Evolutionary conservation across 257 asterid genomes (phyloP).

Genomic region (Plantago major): DNA sequence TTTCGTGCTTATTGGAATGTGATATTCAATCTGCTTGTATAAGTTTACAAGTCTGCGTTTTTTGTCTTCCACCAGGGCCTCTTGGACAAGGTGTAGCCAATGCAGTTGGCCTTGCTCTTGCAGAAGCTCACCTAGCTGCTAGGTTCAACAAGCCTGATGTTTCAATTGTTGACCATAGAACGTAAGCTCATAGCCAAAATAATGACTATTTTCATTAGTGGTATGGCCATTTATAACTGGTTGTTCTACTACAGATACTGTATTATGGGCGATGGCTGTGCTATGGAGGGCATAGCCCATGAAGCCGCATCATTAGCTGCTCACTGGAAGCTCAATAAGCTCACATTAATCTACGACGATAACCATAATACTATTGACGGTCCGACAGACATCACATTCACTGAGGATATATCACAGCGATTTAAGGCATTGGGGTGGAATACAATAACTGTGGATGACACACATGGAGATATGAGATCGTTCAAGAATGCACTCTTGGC

Average conservation of each 20-base stretch:
- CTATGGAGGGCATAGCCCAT: slow-evolving; percentile 54
- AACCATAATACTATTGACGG: slow-evolving; percentile 47
- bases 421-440: slow-evolving; percentile 57
- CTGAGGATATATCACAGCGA: slow-evolving; percentile 38
- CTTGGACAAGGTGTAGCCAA: slow-evolving; percentile 62
- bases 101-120: slow-evolving; percentile 60
- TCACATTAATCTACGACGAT: slow-evolving; percentile 45
- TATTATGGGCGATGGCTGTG: slow-evolving; percentile 56
- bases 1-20: no score
- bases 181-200: slow-evolving; percentile 24
- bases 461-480: slow-evolving; percentile 25
- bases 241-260: slow-evolving; percentile 31
- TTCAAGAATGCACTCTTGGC: slow-evolving; percentile 37
- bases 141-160: slow-evolving; percentile 51
- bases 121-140: slow-evolving; percentile 52
- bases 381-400: slow-evolving; percentile 36
- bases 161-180: slow-evolving; percentile 41
- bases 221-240: not conserved
- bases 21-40: no score
- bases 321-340: slow-evolving; percentile 55
- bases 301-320: slow-evolving; percentile 59
- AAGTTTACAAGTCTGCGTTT: not conserved
- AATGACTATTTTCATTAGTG: not conserved
- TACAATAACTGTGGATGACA: slow-evolving; percentile 32
- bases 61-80: slow-evolving; percentile 32